A percentile compares a stretch with the other conserved stretches of the same genome.
Conservation (phyloP, 1,139 yeast genomes). For the Diutina ranongensis region DNA sequence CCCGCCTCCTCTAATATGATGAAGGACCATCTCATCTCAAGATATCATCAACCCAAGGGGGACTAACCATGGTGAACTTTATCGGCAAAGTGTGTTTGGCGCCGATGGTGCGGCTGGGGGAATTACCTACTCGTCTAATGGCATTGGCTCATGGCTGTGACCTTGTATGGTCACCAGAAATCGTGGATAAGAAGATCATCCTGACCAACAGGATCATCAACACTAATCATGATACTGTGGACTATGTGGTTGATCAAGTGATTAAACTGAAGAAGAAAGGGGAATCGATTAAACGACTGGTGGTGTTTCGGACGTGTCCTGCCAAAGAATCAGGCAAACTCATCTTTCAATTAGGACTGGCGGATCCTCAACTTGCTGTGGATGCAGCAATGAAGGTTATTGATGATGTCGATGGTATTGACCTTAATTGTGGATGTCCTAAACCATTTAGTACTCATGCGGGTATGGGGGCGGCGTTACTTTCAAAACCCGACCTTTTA, state of each 20-base stretch:
- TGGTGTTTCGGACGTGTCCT: conserved; percentile 68
- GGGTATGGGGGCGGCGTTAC: conserved; percentile 95
- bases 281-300: conserved; percentile 8
- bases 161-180: conserved; percentile 93
- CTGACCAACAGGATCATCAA: conserved; percentile 58
- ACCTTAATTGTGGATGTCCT: conserved; percentile 94
- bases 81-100: conserved; percentile 75
- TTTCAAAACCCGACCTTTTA: conserved; percentile 68
- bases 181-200: conserved; percentile 73
- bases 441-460: conserved; percentile 79
- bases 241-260: conserved; percentile 27
- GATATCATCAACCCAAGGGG: neutral
- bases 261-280: conserved; percentile 14
- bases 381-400: conserved; percentile 75
- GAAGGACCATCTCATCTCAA: neutral
- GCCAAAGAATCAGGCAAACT: conserved; percentile 47
- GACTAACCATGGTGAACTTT: conserved; percentile 15
- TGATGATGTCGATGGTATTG: conserved; percentile 82
- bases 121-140: conserved; percentile 75
- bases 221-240: conserved; percentile 43
- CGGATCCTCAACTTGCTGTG: conserved; percentile 76
- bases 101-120: conserved; percentile 95
- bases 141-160: conserved; percentile 83
- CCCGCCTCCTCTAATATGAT: too few relatives aligned
- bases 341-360: conserved; percentile 85